phyloP scores from a whole-genome alignment of 164 flowering plant species.

The Echeveria elegans region DNA sequence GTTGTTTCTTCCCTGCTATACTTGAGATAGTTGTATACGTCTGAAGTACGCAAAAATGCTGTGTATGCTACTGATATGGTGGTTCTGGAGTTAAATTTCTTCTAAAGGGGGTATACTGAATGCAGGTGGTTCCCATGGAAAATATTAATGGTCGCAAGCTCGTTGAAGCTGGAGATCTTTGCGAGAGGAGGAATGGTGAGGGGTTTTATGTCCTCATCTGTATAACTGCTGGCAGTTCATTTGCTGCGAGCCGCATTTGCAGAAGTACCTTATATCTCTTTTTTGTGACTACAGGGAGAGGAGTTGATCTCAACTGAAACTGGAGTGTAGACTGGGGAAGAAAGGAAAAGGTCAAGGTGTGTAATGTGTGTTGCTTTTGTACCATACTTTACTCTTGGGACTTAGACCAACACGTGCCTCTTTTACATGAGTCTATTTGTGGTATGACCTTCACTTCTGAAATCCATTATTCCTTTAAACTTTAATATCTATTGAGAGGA shows the following conservation, averaged over 20 bases:
- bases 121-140: constrained; percentile 91
- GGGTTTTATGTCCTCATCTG: neutral
- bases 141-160: constrained; percentile 86
- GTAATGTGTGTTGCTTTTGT: constrained; percentile 6
- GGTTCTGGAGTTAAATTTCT: too few relatives aligned
- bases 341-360: constrained; percentile 93
- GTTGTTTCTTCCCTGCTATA: too few relatives aligned
- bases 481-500: neutral
- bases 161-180: constrained; percentile 91
- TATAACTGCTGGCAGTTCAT: neutral
- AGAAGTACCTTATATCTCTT: constrained; percentile 6
- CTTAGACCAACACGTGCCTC: neutral
- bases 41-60: too few relatives aligned
- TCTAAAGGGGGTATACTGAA: neutral
- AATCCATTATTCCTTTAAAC: neutral
- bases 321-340: constrained; percentile 99
- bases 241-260: neutral
- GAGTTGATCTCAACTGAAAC: constrained; percentile 96
- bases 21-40: too few relatives aligned
- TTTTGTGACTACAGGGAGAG: constrained; percentile 63
- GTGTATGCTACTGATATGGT: too few relatives aligned
- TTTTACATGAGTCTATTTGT: too few relatives aligned
- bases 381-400: neutral
- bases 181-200: constrained; percentile 95
- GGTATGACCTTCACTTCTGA: neutral